Evolutionary conservation across 2,329 filamentous ascomycete species (phyloP).

Genomic region (Trichoderma cornu-damae): DNA sequence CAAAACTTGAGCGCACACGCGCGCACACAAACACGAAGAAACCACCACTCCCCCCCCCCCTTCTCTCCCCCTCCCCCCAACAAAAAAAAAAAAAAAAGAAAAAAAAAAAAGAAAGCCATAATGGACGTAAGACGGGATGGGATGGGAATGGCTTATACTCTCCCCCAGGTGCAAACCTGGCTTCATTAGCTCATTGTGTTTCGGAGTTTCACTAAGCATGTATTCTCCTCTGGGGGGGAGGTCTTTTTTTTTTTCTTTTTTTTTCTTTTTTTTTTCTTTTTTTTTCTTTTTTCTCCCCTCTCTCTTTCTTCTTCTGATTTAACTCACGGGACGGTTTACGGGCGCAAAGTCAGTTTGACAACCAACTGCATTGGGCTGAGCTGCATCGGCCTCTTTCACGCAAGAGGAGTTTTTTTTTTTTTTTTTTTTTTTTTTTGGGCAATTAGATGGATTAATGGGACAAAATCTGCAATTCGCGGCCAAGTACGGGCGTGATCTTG

Average conservation of each 20-base stretch:
- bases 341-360: not conserved
- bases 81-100: not conserved
- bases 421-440: conserved; percentile 2
- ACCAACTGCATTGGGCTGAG: conserved; percentile 6
- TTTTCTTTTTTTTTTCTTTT: not conserved
- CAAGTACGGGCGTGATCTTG: not conserved
- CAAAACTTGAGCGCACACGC: not conserved
- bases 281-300: not conserved
- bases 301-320: not conserved
- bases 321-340: not conserved
- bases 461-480: not conserved
- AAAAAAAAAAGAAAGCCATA: conserved; percentile 3
- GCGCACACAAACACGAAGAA: not conserved
- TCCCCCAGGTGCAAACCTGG: conserved; percentile 16
- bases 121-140: conserved; percentile 12
- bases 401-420: conserved; percentile 1
- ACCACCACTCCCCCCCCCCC: no score
- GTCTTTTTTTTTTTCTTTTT: not conserved
- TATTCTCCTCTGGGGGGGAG: conserved; percentile 1
- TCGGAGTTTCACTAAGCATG: conserved; percentile 4
- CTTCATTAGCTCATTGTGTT: conserved; percentile 4
- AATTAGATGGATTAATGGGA: not conserved
- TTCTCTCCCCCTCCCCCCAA: no score
- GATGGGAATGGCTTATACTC: conserved; percentile 13
- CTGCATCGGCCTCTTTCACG: conserved; percentile 13